Conservation (phyloP, 2,329 filamentous ascomycete species). For the Fusarium sororula region DNA sequence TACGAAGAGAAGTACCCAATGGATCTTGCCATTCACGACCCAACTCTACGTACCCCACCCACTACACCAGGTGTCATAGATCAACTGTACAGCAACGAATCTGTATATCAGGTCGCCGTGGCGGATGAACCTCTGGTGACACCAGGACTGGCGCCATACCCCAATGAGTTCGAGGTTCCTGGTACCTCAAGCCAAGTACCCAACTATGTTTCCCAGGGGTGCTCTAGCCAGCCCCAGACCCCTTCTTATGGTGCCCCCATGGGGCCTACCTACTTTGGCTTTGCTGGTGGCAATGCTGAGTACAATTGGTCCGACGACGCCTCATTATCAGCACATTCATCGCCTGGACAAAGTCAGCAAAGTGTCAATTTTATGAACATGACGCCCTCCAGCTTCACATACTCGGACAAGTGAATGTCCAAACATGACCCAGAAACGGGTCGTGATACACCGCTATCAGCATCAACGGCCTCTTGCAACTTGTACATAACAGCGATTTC, state of each 20-base stretch:
- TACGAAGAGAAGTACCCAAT: constrained; percentile 45
- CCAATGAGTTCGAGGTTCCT: constrained; percentile 57
- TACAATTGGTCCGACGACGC: constrained; percentile 62
- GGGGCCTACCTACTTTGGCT: constrained; percentile 53
- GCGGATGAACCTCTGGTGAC: constrained; percentile 61
- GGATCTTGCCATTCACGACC: constrained; percentile 49
- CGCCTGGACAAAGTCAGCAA: constrained; percentile 45
- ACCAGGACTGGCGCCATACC: constrained; percentile 56
- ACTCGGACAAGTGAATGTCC: constrained; percentile 30
- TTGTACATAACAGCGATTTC: constrained; percentile 29
- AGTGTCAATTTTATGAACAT: constrained; percentile 51
- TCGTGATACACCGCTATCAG: not conserved
- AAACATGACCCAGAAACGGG: not conserved
- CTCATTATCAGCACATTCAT: constrained; percentile 48
- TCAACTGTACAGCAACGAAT: constrained; percentile 53
- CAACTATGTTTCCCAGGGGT: constrained; percentile 54
- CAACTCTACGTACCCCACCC: constrained; percentile 62
- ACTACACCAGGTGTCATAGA: constrained; percentile 60
- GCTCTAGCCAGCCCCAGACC: constrained; percentile 58
- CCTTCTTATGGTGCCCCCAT: constrained; percentile 57
- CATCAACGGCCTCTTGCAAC: constrained; percentile 5
- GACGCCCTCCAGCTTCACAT: constrained; percentile 44
- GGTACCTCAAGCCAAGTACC: constrained; percentile 53
- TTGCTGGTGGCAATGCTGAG: constrained; percentile 53
- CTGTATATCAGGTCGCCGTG: constrained; percentile 50